phyloP scores from a whole-genome alignment of 2,329 filamentous ascomycete genomes.

The Xylaria sp. region DNA sequence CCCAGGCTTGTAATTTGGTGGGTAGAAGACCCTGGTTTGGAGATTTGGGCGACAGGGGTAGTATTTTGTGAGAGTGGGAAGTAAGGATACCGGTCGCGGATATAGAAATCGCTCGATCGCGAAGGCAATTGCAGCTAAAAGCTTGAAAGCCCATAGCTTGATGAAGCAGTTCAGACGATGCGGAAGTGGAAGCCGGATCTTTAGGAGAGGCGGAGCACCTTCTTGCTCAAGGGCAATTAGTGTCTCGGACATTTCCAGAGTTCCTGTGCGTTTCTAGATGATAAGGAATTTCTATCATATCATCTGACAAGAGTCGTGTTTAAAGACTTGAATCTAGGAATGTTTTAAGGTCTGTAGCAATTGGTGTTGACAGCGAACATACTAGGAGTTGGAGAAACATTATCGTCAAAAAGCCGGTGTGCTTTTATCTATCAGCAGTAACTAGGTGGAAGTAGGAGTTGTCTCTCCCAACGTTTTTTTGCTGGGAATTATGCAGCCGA shows the following conservation, averaged over 20 bases:
- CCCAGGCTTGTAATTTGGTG: conserved; percentile 8
- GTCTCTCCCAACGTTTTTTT: conserved; percentile 1
- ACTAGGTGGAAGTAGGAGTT: neutral
- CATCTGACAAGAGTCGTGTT: neutral
- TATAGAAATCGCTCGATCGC: conserved; percentile 1
- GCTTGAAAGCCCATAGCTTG: conserved; percentile 1
- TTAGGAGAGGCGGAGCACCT: neutral
- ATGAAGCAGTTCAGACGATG: conserved; percentile 13
- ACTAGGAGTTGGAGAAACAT: neutral
- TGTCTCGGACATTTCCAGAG: neutral
- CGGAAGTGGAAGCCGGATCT: conserved; percentile 1
- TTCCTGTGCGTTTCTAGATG: too few relatives aligned
- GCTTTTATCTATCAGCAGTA: neutral
- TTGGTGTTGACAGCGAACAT: neutral
- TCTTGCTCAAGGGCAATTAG: conserved; percentile 6
- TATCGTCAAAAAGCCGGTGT: neutral
- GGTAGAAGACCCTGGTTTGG: conserved; percentile 6
- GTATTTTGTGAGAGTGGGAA: conserved; percentile 4
- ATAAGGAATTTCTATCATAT: neutral
- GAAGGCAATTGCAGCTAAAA: neutral
- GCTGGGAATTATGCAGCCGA: neutral
- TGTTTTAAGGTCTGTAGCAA: neutral
- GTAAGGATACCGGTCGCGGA: neutral
- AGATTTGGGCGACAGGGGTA: conserved; percentile 12
- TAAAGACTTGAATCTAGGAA: too few relatives aligned